These are phyloP conservation scores for Cladorrhinum sp. DNA, from an alignment of 2,329 filamentous ascomycete species.

Conservation along the genomic window DNA sequence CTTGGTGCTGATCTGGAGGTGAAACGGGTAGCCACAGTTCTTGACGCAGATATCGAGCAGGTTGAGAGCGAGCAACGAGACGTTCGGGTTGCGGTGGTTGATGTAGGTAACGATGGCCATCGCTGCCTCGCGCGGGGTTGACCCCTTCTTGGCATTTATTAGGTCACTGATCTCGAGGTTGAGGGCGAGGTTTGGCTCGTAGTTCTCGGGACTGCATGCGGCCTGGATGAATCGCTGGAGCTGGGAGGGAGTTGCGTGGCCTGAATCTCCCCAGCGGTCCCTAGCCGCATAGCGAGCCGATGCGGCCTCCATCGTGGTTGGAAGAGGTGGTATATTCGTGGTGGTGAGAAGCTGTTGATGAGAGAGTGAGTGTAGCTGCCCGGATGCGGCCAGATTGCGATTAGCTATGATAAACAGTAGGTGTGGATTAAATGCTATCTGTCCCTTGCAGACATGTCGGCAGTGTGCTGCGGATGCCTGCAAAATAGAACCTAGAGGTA, in stretches of 20 bases:
- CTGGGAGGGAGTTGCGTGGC: slow-evolving; percentile 74
- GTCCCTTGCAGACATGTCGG: neutral
- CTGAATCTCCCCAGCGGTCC: slow-evolving; percentile 86
- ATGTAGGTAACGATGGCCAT: slow-evolving; percentile 89
- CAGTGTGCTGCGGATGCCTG: neutral
- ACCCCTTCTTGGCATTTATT: slow-evolving; percentile 96
- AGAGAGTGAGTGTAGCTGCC: too few species aligned
- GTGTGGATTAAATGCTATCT: neutral
- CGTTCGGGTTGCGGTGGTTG: slow-evolving; percentile 96
- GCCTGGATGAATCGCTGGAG: slow-evolving; percentile 94
- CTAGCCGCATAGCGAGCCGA: slow-evolving; percentile 92
- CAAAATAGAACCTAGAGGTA: neutral
- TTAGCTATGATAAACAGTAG: neutral
- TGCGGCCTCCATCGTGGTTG: slow-evolving; percentile 74
- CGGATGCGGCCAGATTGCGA: neutral
- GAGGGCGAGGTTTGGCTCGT: slow-evolving; percentile 93
- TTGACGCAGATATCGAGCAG: slow-evolving; percentile 99
- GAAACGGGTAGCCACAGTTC: slow-evolving; percentile 98
- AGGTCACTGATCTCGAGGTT: slow-evolving; percentile 96
- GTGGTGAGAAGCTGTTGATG: neutral
- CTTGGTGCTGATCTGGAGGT: slow-evolving; percentile 97
- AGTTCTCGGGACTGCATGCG: slow-evolving; percentile 95
- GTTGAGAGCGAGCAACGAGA: slow-evolving; percentile 83
- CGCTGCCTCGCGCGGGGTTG: slow-evolving; percentile 89
- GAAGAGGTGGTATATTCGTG: neutral